These are phyloP conservation scores for Begonia peltatifolia DNA, from an alignment of 306 rosid species.

Conservation along the genomic window DNA sequence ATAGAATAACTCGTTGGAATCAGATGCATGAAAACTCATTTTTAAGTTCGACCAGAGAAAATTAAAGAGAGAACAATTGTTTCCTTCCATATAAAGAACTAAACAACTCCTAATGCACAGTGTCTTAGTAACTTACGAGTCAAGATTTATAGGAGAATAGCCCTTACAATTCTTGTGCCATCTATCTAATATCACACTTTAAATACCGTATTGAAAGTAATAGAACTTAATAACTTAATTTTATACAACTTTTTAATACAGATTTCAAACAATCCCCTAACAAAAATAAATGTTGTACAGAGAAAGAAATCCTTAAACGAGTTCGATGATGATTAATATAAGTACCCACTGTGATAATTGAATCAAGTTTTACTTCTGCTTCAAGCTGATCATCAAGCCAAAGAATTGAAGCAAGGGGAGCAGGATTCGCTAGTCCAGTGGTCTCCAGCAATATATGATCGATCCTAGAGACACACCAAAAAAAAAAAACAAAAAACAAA, in stretches of 20 bases:
- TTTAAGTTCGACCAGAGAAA: too few species aligned
- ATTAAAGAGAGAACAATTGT: neutral
- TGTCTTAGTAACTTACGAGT: too few species aligned
- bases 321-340: neutral
- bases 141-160: too few species aligned
- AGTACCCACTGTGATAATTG: constrained; percentile 70
- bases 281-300: too few species aligned
- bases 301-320: too few species aligned
- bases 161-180: too few species aligned
- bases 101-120: neutral
- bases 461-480: constrained; percentile 29
- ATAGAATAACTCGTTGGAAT: neutral
- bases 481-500: neutral
- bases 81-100: neutral
- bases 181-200: too few species aligned
- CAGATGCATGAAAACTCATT: neutral
- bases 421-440: constrained; percentile 96
- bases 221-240: too few species aligned
- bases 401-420: constrained; percentile 86
- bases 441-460: constrained; percentile 95
- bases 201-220: too few species aligned
- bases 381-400: constrained; percentile 98
- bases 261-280: too few species aligned
- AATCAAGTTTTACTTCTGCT: constrained; percentile 72
- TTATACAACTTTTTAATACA: too few species aligned